Evolutionary conservation across 257 asterid species (phyloP), one percentile per base, ranked within the genome.

Genomic region (Oldenlandia corymbosa): DNA sequence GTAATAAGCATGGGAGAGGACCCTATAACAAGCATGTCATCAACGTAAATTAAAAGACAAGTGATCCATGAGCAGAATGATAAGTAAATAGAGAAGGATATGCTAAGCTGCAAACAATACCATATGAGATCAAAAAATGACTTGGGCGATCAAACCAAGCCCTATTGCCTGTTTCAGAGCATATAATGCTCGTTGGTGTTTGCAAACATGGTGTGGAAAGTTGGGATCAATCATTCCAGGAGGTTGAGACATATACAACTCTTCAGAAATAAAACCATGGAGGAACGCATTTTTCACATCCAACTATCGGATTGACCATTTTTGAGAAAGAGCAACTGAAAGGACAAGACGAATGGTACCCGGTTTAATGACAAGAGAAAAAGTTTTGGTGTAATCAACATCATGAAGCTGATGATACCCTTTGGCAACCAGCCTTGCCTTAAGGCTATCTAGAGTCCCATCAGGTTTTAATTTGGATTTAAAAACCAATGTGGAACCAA

Each of bases 371-470:
- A n/a, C n/a, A n/a, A n/a, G n/a, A n/a, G n/a, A n/a, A n/a, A n/a
- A n/a, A n/a, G n/a, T n/a, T n/a, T n/a, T n/a, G n/a, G n/a, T n/a
- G n/a, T n/a, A n/a, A n/a, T n/a, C n/a, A n/a, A 54, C 26, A 4
- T n/a, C 36, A 24, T 54, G 18, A 54, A 26, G 4, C 34, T 27
- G 59, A 54, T 54, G 59, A 10, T 54, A 54, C 3, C 59, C 37
- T 18, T 54, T 54, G 23, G 37, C 59, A 27, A 54, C 59, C 13
- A 54, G 31, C 59, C 36, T 54, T 32, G 36, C 34, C 26, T 54
- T 54, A 5, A 26, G 34, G 16, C 37, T 32, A 54, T 54, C 37
- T 23, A 54, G 59, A 17, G 59, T 54, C 27, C 59, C 59, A 54
- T 26, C 31, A 9, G 59, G 34, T 23, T 54, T 54, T 34, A 54